phyloP scores from a whole-genome alignment of 2,329 filamentous ascomycete species.

The Microdochium trichocladiopsis region DNA sequence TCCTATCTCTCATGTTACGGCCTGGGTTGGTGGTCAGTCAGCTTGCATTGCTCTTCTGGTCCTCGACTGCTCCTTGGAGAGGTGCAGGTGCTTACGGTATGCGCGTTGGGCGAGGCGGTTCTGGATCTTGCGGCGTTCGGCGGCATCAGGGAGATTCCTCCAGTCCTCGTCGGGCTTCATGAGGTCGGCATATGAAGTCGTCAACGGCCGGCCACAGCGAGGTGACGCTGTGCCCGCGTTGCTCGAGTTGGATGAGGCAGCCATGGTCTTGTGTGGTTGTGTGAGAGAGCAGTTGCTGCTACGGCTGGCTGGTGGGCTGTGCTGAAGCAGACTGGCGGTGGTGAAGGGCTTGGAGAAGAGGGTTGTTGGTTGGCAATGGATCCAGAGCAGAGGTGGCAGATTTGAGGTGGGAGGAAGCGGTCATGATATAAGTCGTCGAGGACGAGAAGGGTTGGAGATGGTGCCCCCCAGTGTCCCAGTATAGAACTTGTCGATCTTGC shows the following conservation, averaged over 20 bases:
- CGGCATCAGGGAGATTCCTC: slow-evolving; percentile 23
- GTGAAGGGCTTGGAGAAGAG: background rate
- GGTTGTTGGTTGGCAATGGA: background rate
- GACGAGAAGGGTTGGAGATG: background rate
- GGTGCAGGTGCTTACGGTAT: slow-evolving; percentile 17
- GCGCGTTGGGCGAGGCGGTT: slow-evolving; percentile 24
- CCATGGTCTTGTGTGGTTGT: background rate
- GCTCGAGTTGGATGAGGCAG: background rate
- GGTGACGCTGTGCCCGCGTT: slow-evolving; percentile 20
- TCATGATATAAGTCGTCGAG: no score
- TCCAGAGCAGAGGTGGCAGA: background rate
- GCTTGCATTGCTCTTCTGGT: background rate
- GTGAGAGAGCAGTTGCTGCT: background rate
- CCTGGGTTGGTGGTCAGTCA: slow-evolving; percentile 11
- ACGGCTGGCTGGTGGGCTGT: background rate
- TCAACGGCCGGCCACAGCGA: slow-evolving; percentile 22
- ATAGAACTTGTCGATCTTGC: background rate
- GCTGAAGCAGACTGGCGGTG: background rate
- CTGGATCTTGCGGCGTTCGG: slow-evolving; percentile 25
- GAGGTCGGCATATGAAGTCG: slow-evolving; percentile 22
- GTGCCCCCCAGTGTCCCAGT: background rate
- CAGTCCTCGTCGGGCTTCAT: slow-evolving; percentile 27
- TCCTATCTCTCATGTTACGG: slow-evolving; percentile 23
- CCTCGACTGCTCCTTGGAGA: background rate
- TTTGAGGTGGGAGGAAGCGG: background rate